phyloP scores from a whole-genome alignment of 2,329 filamentous ascomycete genomes.

The Aspergillus fijiensis region DNA sequence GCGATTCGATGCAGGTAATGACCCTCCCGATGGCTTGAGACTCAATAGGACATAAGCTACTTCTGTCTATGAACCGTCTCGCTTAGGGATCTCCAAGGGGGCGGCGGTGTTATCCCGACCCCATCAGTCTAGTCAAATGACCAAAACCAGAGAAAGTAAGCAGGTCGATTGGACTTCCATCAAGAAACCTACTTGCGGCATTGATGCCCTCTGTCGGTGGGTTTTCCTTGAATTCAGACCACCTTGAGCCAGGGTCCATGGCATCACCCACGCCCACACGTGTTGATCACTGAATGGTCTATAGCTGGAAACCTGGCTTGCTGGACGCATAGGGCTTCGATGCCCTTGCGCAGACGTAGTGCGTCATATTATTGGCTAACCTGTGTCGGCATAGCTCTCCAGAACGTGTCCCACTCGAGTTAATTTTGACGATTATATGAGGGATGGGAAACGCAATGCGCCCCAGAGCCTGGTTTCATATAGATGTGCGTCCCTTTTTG shows the following conservation, averaged over 20 bases:
- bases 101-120: not conserved
- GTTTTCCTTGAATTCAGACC: not conserved
- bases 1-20: not conserved
- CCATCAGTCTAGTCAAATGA: not conserved
- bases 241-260: not conserved
- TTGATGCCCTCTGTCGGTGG: not conserved
- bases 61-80: not conserved
- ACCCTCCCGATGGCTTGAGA: not conserved
- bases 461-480: conserved; percentile 14
- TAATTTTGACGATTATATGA: not conserved
- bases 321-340: not conserved
- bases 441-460: not conserved
- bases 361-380: not conserved
- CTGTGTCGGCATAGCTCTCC: not conserved
- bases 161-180: not conserved
- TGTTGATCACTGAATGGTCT: not conserved
- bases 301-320: not conserved
- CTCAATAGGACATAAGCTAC: not conserved
- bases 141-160: not conserved
- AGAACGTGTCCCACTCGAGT: not conserved
- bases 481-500: conserved; percentile 11
- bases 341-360: not conserved
- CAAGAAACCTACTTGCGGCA: not conserved
- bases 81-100: not conserved
- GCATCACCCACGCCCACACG: not conserved